phyloP scores from a whole-genome alignment of 176 grass and related monocot species.

The Luzula sylvatica region DNA sequence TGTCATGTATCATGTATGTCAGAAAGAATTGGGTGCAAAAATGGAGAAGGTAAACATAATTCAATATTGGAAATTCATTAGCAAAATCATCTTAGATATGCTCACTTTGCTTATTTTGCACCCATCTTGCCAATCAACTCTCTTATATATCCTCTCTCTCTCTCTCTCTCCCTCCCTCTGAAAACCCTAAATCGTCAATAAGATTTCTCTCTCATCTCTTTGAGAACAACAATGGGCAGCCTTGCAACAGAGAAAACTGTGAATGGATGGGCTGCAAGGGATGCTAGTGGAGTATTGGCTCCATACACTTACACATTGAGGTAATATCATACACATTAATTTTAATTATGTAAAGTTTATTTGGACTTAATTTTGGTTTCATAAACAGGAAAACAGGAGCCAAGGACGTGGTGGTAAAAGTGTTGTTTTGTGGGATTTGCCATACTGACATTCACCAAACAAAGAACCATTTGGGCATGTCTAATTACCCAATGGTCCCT shows the following conservation, averaged over 20 bases:
- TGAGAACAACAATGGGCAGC: constrained; percentile 46
- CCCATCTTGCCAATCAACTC: neutral
- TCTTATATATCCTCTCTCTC: neutral
- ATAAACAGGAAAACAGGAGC: constrained; percentile 54
- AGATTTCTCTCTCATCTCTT: neutral
- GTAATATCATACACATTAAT: constrained; percentile 10
- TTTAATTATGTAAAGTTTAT: neutral
- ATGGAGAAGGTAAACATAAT: no score
- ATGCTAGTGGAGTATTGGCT: constrained; percentile 57
- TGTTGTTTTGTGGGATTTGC: constrained; percentile 79
- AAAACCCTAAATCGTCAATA: neutral
- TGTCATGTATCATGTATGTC: no score
- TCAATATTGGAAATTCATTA: no score
- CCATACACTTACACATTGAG: constrained; percentile 92
- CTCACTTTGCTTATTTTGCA: neutral
- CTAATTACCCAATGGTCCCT: constrained; percentile 96
- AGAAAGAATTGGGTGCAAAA: no score
- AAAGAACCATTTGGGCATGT: constrained; percentile 82
- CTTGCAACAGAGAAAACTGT: constrained; percentile 43
- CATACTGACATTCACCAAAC: constrained; percentile 89
- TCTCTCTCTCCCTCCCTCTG: neutral
- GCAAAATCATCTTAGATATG: no score
- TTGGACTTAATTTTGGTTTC: no score
- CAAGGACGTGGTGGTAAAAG: constrained; percentile 82
- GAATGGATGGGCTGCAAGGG: constrained; percentile 72